These are phyloP conservation scores for Curvularia hawaiiensis DNA, from an alignment of 2,329 filamentous ascomycete species.

Conservation along the genomic window DNA sequence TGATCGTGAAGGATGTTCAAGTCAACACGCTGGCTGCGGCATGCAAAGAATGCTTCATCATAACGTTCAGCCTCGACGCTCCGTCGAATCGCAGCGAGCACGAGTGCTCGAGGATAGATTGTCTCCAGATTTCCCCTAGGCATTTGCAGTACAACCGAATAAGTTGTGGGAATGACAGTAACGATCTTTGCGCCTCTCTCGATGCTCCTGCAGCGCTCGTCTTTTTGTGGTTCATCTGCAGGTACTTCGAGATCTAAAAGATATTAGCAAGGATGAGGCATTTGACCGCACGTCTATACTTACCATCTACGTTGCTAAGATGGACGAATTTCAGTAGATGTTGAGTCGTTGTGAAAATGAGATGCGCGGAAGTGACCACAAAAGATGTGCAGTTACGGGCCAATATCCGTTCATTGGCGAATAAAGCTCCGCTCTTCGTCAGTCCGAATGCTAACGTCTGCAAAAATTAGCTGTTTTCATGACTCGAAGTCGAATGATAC, in stretches of 20 bases:
- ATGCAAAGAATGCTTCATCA: constrained; percentile 80
- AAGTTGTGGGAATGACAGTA: constrained; percentile 85
- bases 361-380: constrained; percentile 76
- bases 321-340: constrained; percentile 96
- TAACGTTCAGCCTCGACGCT: constrained; percentile 84
- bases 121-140: constrained; percentile 95
- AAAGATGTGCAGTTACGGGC: constrained; percentile 94
- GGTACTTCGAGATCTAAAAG: constrained; percentile 78
- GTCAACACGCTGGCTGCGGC: constrained; percentile 91
- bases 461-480: constrained; percentile 15
- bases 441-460: constrained; percentile 65
- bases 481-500: neutral
- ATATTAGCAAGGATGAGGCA: constrained; percentile 5
- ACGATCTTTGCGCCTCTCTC: constrained; percentile 88
- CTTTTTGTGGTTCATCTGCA: constrained; percentile 84
- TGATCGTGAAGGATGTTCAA: constrained; percentile 98
- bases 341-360: constrained; percentile 90
- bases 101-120: constrained; percentile 89
- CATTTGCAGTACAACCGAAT: constrained; percentile 90
- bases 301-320: constrained; percentile 68
- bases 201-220: constrained; percentile 89
- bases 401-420: constrained; percentile 74
- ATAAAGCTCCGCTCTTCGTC: constrained; percentile 76
- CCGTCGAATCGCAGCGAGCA: constrained; percentile 84
- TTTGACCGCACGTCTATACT: constrained; percentile 11